phyloP scores from a whole-genome alignment of 805 yeast species.

The Isabelozyma heimii region DNA sequence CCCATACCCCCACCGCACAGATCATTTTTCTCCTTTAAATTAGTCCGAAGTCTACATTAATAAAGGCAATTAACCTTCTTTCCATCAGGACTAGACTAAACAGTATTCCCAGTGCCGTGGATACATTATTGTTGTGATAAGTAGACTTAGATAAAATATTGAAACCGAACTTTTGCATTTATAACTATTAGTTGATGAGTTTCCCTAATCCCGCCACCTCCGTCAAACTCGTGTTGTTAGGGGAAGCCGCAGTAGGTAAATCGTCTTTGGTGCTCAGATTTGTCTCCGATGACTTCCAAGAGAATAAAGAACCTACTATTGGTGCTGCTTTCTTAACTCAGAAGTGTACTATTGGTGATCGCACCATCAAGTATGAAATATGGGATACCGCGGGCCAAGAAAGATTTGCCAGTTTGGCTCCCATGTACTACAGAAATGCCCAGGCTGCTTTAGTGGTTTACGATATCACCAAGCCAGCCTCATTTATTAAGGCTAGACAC shows the following conservation, averaged over 20 bases:
- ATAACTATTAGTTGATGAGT: conserved; percentile 13
- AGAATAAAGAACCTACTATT: conserved; percentile 95
- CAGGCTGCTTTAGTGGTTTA: conserved; percentile 96
- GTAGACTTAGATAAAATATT: background rate
- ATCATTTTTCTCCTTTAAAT: background rate
- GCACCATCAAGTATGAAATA: conserved; percentile 86
- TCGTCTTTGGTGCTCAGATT: conserved; percentile 89
- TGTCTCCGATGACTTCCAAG: conserved; percentile 94
- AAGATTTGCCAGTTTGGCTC: conserved; percentile 92
- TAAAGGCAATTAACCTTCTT: background rate
- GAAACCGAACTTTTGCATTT: background rate
- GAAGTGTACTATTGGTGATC: conserved; percentile 80
- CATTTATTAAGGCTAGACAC: conserved; percentile 93
- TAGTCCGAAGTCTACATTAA: background rate
- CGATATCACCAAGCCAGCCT: conserved; percentile 92
- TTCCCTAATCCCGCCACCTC: conserved; percentile 52
- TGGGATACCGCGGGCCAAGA: conserved; percentile 99
- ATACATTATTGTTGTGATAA: background rate
- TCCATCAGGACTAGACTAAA: background rate
- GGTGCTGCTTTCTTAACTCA: conserved; percentile 98
- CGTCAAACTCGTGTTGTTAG: conserved; percentile 86
- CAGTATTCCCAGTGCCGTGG: background rate
- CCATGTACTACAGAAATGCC: conserved; percentile 96
- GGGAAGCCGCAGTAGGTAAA: conserved; percentile 98
- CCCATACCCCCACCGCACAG: background rate